Conservation (phyloP, 495 filamentous ascomycete genomes). For the Lepraria neglecta region DNA sequence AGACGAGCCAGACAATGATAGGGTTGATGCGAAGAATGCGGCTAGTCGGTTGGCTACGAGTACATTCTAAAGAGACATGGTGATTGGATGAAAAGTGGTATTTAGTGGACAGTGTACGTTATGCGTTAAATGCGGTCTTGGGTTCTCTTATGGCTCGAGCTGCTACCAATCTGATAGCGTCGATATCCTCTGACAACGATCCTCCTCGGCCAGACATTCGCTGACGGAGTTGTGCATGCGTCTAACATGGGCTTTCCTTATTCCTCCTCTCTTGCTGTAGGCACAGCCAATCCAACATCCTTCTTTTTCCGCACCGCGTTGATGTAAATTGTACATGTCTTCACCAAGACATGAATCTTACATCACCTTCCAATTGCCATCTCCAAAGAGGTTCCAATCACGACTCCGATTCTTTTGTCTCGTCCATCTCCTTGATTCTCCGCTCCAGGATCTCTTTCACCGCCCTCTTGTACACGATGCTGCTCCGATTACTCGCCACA, state of each 20-base stretch:
- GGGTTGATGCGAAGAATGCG: slow-evolving; percentile 90
- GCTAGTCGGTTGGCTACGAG: slow-evolving; percentile 88
- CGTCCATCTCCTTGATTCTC: slow-evolving; percentile 3
- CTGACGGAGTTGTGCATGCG: no score
- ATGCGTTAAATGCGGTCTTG: slow-evolving; percentile 2
- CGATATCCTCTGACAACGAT: neutral
- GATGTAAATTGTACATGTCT: neutral
- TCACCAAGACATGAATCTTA: no score
- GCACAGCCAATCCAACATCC: neutral
- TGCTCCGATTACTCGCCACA: slow-evolving; percentile 17
- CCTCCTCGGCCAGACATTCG: neutral
- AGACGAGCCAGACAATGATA: slow-evolving; percentile 89
- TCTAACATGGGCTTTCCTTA: no score
- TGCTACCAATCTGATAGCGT: neutral
- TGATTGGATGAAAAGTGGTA: neutral
- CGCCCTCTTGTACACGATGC: slow-evolving; percentile 8
- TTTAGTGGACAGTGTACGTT: neutral
- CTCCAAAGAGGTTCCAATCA: neutral
- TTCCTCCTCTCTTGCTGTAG: neutral
- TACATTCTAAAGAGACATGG: slow-evolving; percentile 59
- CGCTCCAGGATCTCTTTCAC: slow-evolving; percentile 13
- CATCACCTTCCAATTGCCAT: no score
- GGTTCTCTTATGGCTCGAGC: neutral
- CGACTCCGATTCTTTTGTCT: neutral
- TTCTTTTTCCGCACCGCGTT: neutral